These are phyloP conservation scores for Alliaria petiolata DNA, from an alignment of 345 rosid genomes.

Conservation along the genomic window DNA sequence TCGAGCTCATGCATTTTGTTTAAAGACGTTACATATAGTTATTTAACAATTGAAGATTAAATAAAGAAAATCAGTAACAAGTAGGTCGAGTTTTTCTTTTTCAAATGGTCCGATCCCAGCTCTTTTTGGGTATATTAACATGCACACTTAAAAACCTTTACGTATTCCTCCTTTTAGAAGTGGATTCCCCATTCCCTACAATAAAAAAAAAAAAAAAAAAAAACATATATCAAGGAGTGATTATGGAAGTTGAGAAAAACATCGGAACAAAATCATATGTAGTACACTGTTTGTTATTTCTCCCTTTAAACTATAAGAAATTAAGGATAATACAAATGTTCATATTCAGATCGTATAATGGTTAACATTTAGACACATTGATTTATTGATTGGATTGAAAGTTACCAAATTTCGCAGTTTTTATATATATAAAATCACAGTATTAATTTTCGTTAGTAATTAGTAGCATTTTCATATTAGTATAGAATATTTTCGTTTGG, in stretches of 20 bases:
- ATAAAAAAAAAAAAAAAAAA: background rate
- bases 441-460: no score
- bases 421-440: no score
- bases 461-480: no score
- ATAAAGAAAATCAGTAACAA: background rate
- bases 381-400: no score
- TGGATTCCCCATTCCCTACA: conserved; percentile 30
- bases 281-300: background rate
- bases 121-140: background rate
- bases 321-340: background rate
- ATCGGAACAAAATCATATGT: background rate
- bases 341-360: background rate
- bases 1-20: conserved; percentile 10
- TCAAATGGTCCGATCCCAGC: no score
- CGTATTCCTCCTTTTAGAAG: conserved; percentile 4
- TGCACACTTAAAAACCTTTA: background rate
- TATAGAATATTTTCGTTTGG: no score
- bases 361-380: background rate
- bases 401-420: no score
- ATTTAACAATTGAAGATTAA: background rate
- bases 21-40: background rate
- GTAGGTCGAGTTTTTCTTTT: background rate
- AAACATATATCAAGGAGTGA: background rate
- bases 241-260: background rate
- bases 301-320: no score